Conservation (phyloP, 495 filamentous ascomycete genomes). For the Amorphotheca resinae region DNA sequence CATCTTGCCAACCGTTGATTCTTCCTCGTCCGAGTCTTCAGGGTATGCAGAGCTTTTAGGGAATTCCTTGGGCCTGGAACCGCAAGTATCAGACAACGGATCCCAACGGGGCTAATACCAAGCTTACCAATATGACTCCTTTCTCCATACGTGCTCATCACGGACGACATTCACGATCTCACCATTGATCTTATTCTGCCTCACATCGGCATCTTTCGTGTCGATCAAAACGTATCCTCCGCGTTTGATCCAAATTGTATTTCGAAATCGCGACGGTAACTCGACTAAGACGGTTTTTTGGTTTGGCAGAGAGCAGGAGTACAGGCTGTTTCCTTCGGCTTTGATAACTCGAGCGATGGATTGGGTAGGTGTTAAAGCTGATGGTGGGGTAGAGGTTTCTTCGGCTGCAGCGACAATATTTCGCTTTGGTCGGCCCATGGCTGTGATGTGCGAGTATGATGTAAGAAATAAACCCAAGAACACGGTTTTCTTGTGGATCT, state of each 20-base stretch:
- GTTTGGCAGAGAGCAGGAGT: conserved; percentile 51
- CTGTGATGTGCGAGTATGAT: neutral
- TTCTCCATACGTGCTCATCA: conserved; percentile 86
- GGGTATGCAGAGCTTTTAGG: conserved; percentile 43
- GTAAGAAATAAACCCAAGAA: too few species aligned
- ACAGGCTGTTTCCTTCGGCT: conserved; percentile 78
- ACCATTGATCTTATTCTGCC: conserved; percentile 68
- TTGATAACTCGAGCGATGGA: conserved; percentile 63
- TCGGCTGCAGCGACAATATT: conserved; percentile 60
- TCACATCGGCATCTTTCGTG: conserved; percentile 43
- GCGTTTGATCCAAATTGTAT: conserved; percentile 79
- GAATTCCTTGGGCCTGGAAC: conserved; percentile 67
- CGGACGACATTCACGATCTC: conserved; percentile 89
- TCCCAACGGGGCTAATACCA: neutral
- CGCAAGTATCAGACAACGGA: conserved; percentile 15
- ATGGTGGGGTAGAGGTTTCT: conserved; percentile 62
- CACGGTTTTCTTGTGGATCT: neutral
- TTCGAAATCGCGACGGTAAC: conserved; percentile 69
- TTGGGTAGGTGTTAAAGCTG: conserved; percentile 48
- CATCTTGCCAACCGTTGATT: conserved; percentile 71
- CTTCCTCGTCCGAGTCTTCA: conserved; percentile 55
- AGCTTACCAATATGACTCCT: conserved; percentile 75
- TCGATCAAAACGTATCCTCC: conserved; percentile 82
- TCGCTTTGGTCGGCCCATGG: conserved; percentile 65
- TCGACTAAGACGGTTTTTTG: conserved; percentile 55